Evolutionary conservation across 805 yeast genomes (phyloP).

Genomic region (Candida parachauliodes): DNA sequence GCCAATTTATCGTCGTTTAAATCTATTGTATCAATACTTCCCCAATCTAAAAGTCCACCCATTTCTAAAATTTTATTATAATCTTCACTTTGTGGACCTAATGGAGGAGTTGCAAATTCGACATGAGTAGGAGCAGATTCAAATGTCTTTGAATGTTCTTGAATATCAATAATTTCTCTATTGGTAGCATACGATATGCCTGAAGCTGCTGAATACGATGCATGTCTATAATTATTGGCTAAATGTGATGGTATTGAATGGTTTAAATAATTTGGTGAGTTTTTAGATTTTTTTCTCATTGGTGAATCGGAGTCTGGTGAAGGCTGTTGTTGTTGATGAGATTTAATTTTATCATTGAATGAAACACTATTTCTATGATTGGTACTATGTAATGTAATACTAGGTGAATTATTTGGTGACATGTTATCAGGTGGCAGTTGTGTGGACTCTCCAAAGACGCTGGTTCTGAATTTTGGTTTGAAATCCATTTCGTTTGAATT

Average conservation of each 20-base stretch:
- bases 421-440: constrained; percentile 8
- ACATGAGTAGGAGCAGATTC: constrained; percentile 59
- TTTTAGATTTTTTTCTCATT: constrained; percentile 1
- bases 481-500: neutral
- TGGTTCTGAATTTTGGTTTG: constrained; percentile 14
- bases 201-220: constrained; percentile 64
- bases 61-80: constrained; percentile 9
- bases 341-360: neutral
- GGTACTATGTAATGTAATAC: constrained; percentile 8
- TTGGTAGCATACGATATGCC: constrained; percentile 56
- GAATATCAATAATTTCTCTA: constrained; percentile 39
- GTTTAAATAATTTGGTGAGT: neutral
- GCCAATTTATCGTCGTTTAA: constrained; percentile 15
- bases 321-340: constrained; percentile 7
- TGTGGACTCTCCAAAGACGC: constrained; percentile 9
- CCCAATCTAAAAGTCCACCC: constrained; percentile 29
- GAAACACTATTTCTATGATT: constrained; percentile 10
- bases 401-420: constrained; percentile 24
- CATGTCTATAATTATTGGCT: constrained; percentile 35
- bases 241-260: constrained; percentile 1
- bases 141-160: constrained; percentile 19
- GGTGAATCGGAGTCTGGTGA: constrained; percentile 8
- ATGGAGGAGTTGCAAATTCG: constrained; percentile 79
- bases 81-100: constrained; percentile 11
- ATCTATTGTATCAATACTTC: constrained; percentile 26